Evolutionary conservation across 202 grass and related monocot species (phyloP), one percentile per base, ranked within the genome.

Genomic region (Zoysia matrella): DNA sequence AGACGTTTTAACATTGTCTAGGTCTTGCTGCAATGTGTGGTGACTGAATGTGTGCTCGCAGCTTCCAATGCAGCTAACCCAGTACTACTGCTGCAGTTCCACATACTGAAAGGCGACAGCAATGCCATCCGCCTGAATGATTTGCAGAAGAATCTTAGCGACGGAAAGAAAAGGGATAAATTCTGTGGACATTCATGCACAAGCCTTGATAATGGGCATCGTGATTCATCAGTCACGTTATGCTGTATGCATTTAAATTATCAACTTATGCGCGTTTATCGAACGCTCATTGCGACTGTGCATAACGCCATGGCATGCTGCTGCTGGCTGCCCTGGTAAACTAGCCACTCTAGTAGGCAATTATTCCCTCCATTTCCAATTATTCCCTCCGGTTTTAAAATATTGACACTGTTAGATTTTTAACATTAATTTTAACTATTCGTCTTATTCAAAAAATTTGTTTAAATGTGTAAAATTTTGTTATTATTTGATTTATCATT

Each of bases 11-110:
- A 36, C 62, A 68, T 66, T 79, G 16, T 54, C 8, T 57, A 41
- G 60, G 69, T 18, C 61, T 61, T 44, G 1, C 43, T 55, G 75
- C 30, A 65, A 69, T 80, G 51, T 42, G 43, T 85, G 67, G 54
- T 78, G 72, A 11, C 49, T 85, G 11, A 75, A 79, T 40, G n/a
- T 43, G 42, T 47, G 8, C 57, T 64, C 13, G 36, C 1, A 54
- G 30, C 72, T 52, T 78, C 66, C 15, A 63, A 46, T 18, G 13
- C 30, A 22, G 15, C 65, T 2, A 39, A 65, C 5, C 48, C 18
- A 72, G 8, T 54, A 30, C 41, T 18, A 9, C 5, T 46, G 43
- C 15, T 56, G 64, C n/a, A 56, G 4, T 14, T 68, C 45, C 44
- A 16, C 44, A 68, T 8, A 68, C 9, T 46, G 8, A n/a, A 67